These are phyloP conservation scores for Tritrichomonas musculus DNA, from an alignment of 208 protist species.

Conservation along the genomic window DNA sequence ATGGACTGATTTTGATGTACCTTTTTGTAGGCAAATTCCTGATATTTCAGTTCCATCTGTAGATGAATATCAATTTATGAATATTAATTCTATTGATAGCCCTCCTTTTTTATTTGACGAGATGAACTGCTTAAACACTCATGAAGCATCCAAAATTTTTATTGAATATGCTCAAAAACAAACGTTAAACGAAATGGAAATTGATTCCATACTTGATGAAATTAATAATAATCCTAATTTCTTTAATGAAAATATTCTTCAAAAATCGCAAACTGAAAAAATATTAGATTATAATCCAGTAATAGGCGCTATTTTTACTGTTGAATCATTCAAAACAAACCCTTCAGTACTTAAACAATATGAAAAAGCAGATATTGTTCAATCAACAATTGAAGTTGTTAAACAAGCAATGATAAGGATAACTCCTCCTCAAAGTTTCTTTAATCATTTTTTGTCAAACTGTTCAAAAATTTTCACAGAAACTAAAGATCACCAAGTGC, in stretches of 20 bases:
- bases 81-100: neutral
- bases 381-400: neutral
- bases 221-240: neutral
- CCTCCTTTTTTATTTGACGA: neutral
- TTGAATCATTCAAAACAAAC: neutral
- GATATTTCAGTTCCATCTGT: neutral
- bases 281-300: neutral
- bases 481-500: neutral
- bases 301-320: neutral
- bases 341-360: neutral
- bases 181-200: neutral
- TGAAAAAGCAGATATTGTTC: neutral
- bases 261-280: neutral
- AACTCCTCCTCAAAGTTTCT: neutral
- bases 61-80: slow-evolving; percentile 8
- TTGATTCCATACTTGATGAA: neutral
- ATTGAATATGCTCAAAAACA: neutral
- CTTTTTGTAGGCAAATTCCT: neutral
- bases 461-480: neutral
- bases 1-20: slow-evolving; percentile 21
- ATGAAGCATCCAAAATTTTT: neutral
- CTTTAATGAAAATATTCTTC: neutral
- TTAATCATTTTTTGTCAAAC: neutral
- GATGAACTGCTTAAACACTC: neutral
- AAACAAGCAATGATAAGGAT: neutral